Evolutionary conservation across 192 early-diverging fungal genomes (phyloP), one percentile per base, ranked within the genome.

Genomic region (Coemansia brasiliensis): DNA sequence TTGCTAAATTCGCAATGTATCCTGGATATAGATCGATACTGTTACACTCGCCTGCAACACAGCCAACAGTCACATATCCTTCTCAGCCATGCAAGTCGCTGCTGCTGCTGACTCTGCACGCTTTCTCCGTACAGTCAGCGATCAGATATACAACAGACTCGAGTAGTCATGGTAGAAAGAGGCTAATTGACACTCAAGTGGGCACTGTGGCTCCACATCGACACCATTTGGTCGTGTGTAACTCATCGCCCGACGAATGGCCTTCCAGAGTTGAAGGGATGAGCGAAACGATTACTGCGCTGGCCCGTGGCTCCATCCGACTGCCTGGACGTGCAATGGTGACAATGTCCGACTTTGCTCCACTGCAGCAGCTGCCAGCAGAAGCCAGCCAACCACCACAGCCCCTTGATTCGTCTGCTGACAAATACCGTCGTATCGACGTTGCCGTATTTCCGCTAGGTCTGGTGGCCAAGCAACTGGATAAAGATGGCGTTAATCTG

Each of bases 281-380:
- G 55, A 73, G 70, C 59, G 58, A 63, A 10, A 44, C 63, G 17
- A 73, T 73, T 39, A 52, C 63, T 7, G 56, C 61, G 1, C 76
- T 79, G n/a, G 66, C 76, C 10, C 62, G 54, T 13, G 70, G 69
- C n/a, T 43, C 58, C 2, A 39, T 50, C 42, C 57, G 70, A 18
- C 60, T 79, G 13, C 76, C 62, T 3, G 72, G 67, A 12, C 55
- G 61, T 18, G 71, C 70, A 12, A 79, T 73, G 70, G 71, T 79
- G 39, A 79, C 76, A 10, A 46, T 73, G 8, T 79, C 76, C 15
- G 70, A 79, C 53, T 71, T 78, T 61, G 29, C 68, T 4, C 74
- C 74, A 0, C 39, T 78, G 24, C 38, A 35, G n/a, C 16, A 29
- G 51, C 9, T n/a, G n/a, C n/a, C n/a, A n/a, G n/a, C 13, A 21